These are phyloP conservation scores for Carex arenaria DNA, from an alignment of 202 grass and related monocot genomes.

Conservation along the genomic window DNA sequence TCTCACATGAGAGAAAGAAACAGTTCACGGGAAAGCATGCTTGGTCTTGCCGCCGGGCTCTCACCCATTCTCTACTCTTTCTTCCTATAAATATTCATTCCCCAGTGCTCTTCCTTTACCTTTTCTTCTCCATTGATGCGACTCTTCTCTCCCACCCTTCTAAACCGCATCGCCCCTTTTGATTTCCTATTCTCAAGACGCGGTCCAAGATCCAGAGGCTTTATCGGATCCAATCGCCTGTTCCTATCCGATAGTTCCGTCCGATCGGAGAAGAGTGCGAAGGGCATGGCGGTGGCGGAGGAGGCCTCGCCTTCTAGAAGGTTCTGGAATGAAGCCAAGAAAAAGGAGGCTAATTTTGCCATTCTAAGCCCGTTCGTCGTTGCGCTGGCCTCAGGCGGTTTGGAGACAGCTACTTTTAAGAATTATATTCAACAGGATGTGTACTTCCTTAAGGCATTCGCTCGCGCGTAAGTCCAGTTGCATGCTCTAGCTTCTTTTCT, in stretches of 20 bases:
- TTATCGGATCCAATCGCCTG: not conserved
- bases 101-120: not conserved
- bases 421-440: conserved; percentile 75
- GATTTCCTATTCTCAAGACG: not conserved
- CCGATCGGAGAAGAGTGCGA: conserved; percentile 5
- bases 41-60: conserved; percentile 16
- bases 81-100: not conserved
- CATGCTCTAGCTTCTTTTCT: not conserved
- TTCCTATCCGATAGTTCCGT: not conserved
- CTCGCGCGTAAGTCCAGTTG: conserved; percentile 50
- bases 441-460: conserved; percentile 84
- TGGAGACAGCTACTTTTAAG: conserved; percentile 61
- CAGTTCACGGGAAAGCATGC: conserved; percentile 18
- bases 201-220: not conserved
- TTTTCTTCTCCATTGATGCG: conserved; percentile 5
- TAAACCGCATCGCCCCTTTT: not conserved
- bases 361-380: conserved; percentile 71
- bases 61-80: not conserved
- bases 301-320: conserved; percentile 71
- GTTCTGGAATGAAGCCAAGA: conserved; percentile 72
- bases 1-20: conserved; percentile 11
- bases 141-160: not conserved
- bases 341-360: conserved; percentile 68
- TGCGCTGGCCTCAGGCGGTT: conserved; percentile 60
- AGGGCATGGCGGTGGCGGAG: conserved; percentile 33